Evolutionary conservation across 1,284 basidiomycete genomes (phyloP).

Genomic region (Phellinidium pouzarii): DNA sequence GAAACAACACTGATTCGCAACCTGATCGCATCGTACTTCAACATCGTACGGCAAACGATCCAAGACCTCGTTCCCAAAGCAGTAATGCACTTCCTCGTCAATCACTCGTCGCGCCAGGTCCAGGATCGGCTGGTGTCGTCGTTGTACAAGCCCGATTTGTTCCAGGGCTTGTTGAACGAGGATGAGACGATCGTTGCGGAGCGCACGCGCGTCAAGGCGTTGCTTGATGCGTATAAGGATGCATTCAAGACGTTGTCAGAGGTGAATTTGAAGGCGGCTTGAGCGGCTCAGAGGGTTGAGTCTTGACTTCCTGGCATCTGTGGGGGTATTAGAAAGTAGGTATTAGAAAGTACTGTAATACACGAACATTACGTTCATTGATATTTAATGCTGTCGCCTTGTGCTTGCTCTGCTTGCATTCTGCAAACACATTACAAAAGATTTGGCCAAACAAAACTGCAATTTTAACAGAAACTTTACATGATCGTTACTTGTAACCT

Average conservation of each 20-base stretch:
- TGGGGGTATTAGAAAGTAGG: too few species aligned
- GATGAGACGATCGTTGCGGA: constrained; percentile 94
- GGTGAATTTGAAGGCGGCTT: constrained; percentile 63
- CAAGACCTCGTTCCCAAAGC: constrained; percentile 97
- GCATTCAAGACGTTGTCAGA: constrained; percentile 87
- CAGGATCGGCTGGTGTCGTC: constrained; percentile 92
- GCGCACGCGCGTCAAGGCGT: constrained; percentile 86
- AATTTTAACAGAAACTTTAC: too few species aligned
- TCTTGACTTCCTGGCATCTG: too few species aligned
- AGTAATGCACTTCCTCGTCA: constrained; percentile 94
- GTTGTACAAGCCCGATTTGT: constrained; percentile 92
- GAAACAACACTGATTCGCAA: constrained; percentile 93
- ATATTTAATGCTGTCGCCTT: background rate
- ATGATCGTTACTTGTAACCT: too few species aligned
- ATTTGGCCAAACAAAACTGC: background rate
- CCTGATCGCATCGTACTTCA: constrained; percentile 93
- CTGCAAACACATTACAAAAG: background rate
- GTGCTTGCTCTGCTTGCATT: background rate
- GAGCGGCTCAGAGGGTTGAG: constrained; percentile 24
- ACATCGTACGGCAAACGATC: constrained; percentile 93
- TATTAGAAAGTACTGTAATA: background rate
- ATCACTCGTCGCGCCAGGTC: constrained; percentile 92
- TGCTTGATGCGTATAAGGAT: constrained; percentile 95
- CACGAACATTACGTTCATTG: background rate
- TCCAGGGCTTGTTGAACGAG: constrained; percentile 88